Percentiles rank a stretch among this genome's conserved stretches.
Evolutionary conservation across 2,329 filamentous ascomycete species (phyloP).

Genomic region (Sporothrix globosa): DNA sequence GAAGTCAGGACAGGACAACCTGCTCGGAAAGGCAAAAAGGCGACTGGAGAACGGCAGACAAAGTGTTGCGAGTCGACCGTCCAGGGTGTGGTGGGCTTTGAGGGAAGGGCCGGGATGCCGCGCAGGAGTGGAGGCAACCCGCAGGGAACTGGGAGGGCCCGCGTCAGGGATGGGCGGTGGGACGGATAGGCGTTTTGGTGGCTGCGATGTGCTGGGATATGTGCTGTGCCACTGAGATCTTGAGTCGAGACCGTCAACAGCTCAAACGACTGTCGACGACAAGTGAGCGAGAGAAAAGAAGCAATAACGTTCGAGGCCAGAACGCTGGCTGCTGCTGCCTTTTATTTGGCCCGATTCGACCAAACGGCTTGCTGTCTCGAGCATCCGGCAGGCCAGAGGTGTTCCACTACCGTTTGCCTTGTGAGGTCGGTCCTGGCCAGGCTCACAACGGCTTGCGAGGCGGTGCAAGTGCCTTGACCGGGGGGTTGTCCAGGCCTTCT

Average conservation of each 20-base stretch:
- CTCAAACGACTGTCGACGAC: slow-evolving; percentile 9
- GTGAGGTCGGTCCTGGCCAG: slow-evolving; percentile 13
- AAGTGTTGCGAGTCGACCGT: background rate
- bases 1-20: background rate
- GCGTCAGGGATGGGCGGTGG: background rate
- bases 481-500: background rate
- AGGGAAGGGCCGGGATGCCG: slow-evolving; percentile 26
- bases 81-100: slow-evolving; percentile 4
- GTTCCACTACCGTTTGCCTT: slow-evolving; percentile 20
- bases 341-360: slow-evolving; percentile 8
- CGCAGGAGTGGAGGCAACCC: slow-evolving; percentile 24
- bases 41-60: background rate
- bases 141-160: background rate
- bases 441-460: slow-evolving; percentile 12
- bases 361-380: slow-evolving; percentile 14
- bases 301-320: background rate
- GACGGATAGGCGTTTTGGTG: background rate
- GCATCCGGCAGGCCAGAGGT: slow-evolving; percentile 19
- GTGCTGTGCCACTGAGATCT: background rate
- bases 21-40: background rate
- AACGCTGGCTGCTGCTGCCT: slow-evolving; percentile 2
- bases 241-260: slow-evolving; percentile 1
- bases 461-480: background rate
- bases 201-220: background rate
- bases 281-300: background rate